Percentiles rank a stretch among this genome's conserved stretches.
Evolutionary conservation across 2,329 filamentous ascomycete species (phyloP).

Genomic region (Colletotrichum cordylinicola): DNA sequence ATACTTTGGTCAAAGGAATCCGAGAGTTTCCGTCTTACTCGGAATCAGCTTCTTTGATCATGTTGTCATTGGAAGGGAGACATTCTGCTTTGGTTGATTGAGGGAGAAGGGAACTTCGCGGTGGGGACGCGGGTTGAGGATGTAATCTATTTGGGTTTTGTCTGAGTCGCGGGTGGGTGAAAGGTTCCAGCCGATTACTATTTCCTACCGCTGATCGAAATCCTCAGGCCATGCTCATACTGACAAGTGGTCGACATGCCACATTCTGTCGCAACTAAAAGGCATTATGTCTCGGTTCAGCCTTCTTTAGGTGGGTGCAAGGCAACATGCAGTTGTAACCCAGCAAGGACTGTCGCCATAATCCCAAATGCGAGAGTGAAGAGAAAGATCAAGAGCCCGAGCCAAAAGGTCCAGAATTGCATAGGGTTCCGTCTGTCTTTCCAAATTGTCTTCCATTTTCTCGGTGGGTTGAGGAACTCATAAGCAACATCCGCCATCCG

Average conservation of each 20-base stretch:
- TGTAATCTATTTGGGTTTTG: not conserved
- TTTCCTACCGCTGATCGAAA: not conserved
- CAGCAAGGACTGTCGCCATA: too few species aligned
- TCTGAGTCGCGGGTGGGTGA: not conserved
- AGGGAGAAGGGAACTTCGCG: rapidly evolving
- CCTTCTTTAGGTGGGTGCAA: too few species aligned
- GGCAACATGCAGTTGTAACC: too few species aligned
- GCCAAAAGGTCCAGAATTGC: too few species aligned
- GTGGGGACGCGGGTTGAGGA: not conserved
- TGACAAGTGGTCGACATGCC: too few species aligned
- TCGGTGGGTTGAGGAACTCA: rapidly evolving
- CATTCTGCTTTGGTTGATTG: not conserved
- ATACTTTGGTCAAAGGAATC: not conserved
- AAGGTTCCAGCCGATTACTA: rapidly evolving
- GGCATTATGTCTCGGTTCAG: too few species aligned
- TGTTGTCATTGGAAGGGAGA: not conserved
- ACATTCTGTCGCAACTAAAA: too few species aligned
- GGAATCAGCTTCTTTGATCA: not conserved
- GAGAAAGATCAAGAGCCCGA: too few species aligned
- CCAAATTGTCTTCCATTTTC: rapidly evolving
- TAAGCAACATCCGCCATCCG: rapidly evolving
- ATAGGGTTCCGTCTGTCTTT: too few species aligned
- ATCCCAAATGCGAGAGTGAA: too few species aligned
- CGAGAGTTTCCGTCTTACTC: not conserved
- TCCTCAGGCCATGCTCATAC: not conserved